phyloP scores from a whole-genome alignment of 208 protist genomes.

The Vickermania ingenoplastis region DNA sequence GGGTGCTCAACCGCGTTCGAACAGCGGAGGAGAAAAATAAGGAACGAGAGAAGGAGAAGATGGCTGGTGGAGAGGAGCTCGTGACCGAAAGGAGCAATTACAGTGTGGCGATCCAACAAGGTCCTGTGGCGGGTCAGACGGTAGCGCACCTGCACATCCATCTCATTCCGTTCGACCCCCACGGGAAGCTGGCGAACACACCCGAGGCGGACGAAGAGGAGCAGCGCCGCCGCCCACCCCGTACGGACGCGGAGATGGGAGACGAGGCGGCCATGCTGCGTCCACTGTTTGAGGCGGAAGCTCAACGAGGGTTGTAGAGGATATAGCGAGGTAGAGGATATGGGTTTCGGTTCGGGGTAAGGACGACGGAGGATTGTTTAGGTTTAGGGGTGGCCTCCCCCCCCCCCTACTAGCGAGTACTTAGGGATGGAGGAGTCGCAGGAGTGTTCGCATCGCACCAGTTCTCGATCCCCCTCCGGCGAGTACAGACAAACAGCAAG shows the following conservation, averaged over 20 bases:
- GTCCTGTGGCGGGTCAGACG: slow-evolving; percentile 61
- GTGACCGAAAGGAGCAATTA: slow-evolving; percentile 20
- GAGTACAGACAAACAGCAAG: too few species aligned
- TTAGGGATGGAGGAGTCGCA: too few species aligned
- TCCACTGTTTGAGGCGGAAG: slow-evolving; percentile 23
- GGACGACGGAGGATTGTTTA: too few species aligned
- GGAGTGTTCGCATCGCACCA: too few species aligned
- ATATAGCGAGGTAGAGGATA: background rate
- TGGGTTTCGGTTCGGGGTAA: too few species aligned
- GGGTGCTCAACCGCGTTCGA: slow-evolving; percentile 27
- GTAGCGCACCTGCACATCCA: slow-evolving; percentile 77
- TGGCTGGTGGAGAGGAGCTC: background rate
- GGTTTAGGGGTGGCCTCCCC: too few species aligned
- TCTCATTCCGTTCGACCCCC: slow-evolving; percentile 72
- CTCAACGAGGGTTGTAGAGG: slow-evolving; percentile 1
- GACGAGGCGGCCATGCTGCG: slow-evolving; percentile 38
- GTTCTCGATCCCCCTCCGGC: too few species aligned
- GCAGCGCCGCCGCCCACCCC: slow-evolving; percentile 34
- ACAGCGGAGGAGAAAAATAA: too few species aligned
- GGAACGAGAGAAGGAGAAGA: background rate
- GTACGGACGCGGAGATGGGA: slow-evolving; percentile 38
- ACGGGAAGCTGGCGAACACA: slow-evolving; percentile 48
- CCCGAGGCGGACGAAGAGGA: slow-evolving; percentile 54
- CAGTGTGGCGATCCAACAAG: slow-evolving; percentile 75
- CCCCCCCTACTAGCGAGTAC: too few species aligned